Base-by-base conservation (phyloP, 805 yeast genomes). In the Saccharomycopsis sp. region DNA sequence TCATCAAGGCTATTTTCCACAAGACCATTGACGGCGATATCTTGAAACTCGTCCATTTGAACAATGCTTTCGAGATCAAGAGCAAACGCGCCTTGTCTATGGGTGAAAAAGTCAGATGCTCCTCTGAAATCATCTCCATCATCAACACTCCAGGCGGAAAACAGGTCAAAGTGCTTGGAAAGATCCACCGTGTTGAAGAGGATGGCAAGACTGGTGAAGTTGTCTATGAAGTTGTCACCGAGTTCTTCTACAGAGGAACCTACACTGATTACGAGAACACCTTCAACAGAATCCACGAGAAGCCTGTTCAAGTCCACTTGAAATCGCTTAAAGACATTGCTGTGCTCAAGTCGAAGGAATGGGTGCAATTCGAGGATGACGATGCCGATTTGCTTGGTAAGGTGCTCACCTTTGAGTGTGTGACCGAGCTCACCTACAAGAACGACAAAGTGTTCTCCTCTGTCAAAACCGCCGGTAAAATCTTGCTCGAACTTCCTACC, bases 1-100 rank as follows among this genome's bases (percentile, higher is more conserved):
- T 94, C 71, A 93, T 94, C 78, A 90, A 88, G 78, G 92, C 97
- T n/a, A 89, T 94, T 67, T 94, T 94, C 94, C 99, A 99, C 57
- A 83, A 83, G 71, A 84, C 86, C 63, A 96, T 94, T 68, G 98
- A 96, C 72, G 99, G 99, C 75, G 99, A 94, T 72, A 80, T 94
- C 70, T 80, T 94, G 76, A 87, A 86, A 72, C 81, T 94, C 69
- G 99, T 94, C 58, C 99, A 94, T 73, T 78, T 94, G 74, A 89
- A 97, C 55, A 94, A 94, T 73, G 92, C 96, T 62, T 96, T 93
- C 81, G 83, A 83, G 72, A 89, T 93, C 96, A 73, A 84, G 62
- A 91, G 97, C 55, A 97, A 96, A 66, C 81, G 83, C 58, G 96
- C 97, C 64, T 81, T 94, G 73, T 82, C 86, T 75, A 86, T 83